Evolutionary conservation across 768 basidiomycete genomes (phyloP).

Genomic region (Pilatotrama ljubarskyi): DNA sequence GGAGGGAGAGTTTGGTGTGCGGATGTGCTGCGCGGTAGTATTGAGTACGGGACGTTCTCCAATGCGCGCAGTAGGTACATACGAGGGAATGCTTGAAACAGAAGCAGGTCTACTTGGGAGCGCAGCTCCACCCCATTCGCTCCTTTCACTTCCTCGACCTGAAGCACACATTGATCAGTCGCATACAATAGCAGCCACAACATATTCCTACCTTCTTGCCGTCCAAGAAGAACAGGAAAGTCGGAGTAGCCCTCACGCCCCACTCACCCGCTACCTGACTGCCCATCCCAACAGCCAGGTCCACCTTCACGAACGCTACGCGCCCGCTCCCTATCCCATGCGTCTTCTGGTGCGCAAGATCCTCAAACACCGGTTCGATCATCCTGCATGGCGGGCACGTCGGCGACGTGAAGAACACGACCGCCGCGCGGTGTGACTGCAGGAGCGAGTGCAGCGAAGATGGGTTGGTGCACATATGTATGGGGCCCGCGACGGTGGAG

Average conservation of each 20-base stretch:
- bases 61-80: slow-evolving; percentile 27
- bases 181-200: neutral
- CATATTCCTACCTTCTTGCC: slow-evolving; percentile 58
- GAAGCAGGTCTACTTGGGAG: slow-evolving; percentile 70
- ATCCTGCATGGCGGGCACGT: slow-evolving; percentile 78
- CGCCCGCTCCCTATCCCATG: slow-evolving; percentile 35
- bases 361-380: slow-evolving; percentile 83
- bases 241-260: slow-evolving; percentile 77
- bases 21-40: slow-evolving; percentile 60
- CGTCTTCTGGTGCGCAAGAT: slow-evolving; percentile 65
- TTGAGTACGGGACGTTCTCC: neutral
- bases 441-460: slow-evolving; percentile 71
- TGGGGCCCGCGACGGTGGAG: slow-evolving; percentile 55
- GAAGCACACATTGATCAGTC: neutral
- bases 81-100: slow-evolving; percentile 83
- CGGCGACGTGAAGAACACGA: slow-evolving; percentile 80
- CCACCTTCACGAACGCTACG: slow-evolving; percentile 82
- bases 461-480: slow-evolving; percentile 74
- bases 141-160: slow-evolving; percentile 75
- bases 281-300: slow-evolving; percentile 71
- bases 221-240: slow-evolving; percentile 84
- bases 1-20: slow-evolving; percentile 61
- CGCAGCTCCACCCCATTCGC: slow-evolving; percentile 67
- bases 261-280: slow-evolving; percentile 58
- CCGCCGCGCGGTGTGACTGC: slow-evolving; percentile 63